Percentiles rank a stretch among this genome's conserved stretches.
These are phyloP conservation scores for Geotrichum klebahnii DNA, from an alignment of 1,139 yeast species.

Conservation along the genomic window DNA sequence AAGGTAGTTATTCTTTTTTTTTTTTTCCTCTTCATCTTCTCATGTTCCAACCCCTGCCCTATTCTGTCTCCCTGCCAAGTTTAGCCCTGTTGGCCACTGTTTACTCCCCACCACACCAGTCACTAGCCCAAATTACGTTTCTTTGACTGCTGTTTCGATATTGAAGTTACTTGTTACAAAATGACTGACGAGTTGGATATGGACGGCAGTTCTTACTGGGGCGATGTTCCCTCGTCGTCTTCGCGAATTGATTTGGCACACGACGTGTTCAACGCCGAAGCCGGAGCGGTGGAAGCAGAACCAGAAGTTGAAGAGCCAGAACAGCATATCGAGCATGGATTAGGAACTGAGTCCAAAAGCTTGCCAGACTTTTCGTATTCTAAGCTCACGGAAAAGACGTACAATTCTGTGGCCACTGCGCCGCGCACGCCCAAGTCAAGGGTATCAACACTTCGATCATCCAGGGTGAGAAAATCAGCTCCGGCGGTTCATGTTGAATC, in stretches of 20 bases:
- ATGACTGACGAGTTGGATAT: slow-evolving; percentile 17
- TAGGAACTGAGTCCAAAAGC: neutral
- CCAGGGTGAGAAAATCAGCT: slow-evolving; percentile 4
- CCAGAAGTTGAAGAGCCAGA: neutral
- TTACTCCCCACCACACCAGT: slow-evolving; percentile 2
- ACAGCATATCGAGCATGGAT: neutral
- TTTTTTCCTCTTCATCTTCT: neutral
- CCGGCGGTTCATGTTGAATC: slow-evolving; percentile 16
- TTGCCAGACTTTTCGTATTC: slow-evolving; percentile 3
- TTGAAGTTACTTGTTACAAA: neutral
- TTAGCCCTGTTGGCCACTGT: slow-evolving; percentile 3
- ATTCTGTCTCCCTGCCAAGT: neutral
- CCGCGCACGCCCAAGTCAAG: slow-evolving; percentile 11
- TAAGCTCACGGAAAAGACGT: slow-evolving; percentile 1
- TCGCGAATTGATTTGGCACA: slow-evolving; percentile 9
- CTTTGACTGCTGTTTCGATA: neutral
- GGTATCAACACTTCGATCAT: slow-evolving; percentile 12
- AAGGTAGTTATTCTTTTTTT: neutral
- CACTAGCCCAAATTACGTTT: neutral
- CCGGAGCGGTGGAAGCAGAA: neutral
- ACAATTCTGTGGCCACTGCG: neutral
- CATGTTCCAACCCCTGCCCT: slow-evolving; percentile 3
- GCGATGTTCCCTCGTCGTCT: slow-evolving; percentile 14
- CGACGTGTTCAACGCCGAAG: neutral
- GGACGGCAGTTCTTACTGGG: slow-evolving; percentile 14